Base-by-base conservation (phyloP, 1,139 yeast genomes). In the Blastobotrys illinoisensis region DNA sequence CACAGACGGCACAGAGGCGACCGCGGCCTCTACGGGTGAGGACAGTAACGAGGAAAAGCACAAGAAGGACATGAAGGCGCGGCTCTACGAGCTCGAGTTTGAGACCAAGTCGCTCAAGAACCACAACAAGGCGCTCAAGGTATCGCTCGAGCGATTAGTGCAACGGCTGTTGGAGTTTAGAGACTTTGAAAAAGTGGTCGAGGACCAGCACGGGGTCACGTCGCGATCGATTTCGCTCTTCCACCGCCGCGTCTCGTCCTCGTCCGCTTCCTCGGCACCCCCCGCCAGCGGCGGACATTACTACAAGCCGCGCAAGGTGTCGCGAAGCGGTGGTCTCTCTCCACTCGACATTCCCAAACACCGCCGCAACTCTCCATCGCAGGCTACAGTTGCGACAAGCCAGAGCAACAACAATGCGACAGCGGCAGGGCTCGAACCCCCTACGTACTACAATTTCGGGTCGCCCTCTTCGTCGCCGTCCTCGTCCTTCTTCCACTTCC, bases 91-190 rank as follows among this genome's bases (percentile, higher is more conserved):
- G 18, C 60, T 65, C 50, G 58, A 62, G 52, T 68, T 68, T 50
- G 68, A 68, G 53, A 55, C 56, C 48, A 57, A 55, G 51, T 58
- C 69, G 3, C 61, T 68, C 18, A 57, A 56, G 19, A 66, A 69
- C 58, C 65, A 69, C 54, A 68, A 67, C 58, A 54, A 57, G 14
- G 71, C 72, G 3, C 62, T 70, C 44, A 62, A 61, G 46, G 50
- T 59, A 43, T 64, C 71, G 5, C 58, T 70, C 19, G 72, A 71
- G 56, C 61, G 71, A 7, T 62, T 71, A 3, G 72, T 71, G 3
- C 63, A 65, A 44, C 65, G 73, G 5, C 63, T 71, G 48, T 62
- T 71, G 11, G 70, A 66, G 48, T 65, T 61, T 55, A 55, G 60
- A 44, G 67, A 64, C 49, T 71, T 71, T 57, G 67, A 67, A 48